A percentile compares a stretch with the other conserved stretches of the same genome.
phyloP scores from a whole-genome alignment of 345 rosid species.

The Boechera divaricarpa region DNA sequence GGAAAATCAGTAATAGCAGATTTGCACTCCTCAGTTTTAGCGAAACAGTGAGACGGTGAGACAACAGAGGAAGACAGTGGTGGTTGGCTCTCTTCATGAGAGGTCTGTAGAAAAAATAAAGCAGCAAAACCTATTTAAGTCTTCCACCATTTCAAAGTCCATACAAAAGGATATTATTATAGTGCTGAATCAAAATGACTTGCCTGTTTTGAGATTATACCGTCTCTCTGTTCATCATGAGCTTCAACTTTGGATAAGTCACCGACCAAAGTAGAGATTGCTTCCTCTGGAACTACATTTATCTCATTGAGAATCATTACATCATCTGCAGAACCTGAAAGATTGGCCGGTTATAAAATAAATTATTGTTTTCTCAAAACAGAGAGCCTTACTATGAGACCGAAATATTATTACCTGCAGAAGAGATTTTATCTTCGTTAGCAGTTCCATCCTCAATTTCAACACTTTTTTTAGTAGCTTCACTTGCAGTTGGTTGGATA shows the following conservation, averaged over 20 bases:
- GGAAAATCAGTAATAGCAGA: constrained; percentile 52
- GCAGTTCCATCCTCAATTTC: constrained; percentile 49
- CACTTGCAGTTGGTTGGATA: constrained; percentile 39
- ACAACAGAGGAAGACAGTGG: constrained; percentile 36
- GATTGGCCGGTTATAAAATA: constrained; percentile 4
- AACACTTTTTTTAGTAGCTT: constrained; percentile 40
- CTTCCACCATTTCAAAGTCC: constrained; percentile 1
- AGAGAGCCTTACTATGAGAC: constrained; percentile 27
- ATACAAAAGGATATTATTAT: background rate
- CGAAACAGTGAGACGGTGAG: constrained; percentile 58
- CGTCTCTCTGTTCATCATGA: constrained; percentile 33
- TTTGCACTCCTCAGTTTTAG: constrained; percentile 52
- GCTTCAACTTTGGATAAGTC: constrained; percentile 35
- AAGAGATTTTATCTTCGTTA: constrained; percentile 28
- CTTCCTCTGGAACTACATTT: constrained; percentile 47
- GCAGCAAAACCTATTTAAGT: constrained; percentile 3
- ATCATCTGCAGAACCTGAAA: constrained; percentile 49
- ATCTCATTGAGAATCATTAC: constrained; percentile 43
- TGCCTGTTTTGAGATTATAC: constrained; percentile 35
- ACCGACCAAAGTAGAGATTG: constrained; percentile 33
- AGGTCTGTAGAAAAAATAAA: constrained; percentile 33
- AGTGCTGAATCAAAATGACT: constrained; percentile 29
- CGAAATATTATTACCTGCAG: constrained; percentile 45
- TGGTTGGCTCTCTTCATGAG: constrained; percentile 41
- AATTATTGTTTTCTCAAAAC: constrained; percentile 7